Evolutionary conservation across 2,329 filamentous ascomycete genomes (phyloP), one percentile per base, ranked within the genome.

Genomic region (Stagonosporopsis rhizophila): DNA sequence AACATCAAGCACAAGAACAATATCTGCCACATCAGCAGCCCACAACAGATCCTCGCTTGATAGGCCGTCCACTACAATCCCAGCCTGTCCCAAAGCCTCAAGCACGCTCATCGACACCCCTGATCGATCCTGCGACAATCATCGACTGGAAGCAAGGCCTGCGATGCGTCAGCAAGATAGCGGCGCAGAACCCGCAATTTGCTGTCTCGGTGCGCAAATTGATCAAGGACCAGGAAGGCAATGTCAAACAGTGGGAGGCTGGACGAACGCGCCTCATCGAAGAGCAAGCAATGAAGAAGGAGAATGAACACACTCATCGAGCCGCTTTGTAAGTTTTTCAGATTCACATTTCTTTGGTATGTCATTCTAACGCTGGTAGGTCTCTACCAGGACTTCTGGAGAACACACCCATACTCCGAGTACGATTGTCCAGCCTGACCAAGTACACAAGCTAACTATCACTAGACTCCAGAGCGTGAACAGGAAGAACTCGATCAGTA

Each of bases 191-290:
- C 56, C 73, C 74, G 0, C 64, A 74, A 6, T 81, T 82, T 61
- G 74, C 69, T 14, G 56, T 62, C 6, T 66, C 70, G 2, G 72
- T 81, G 44, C 75, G 73, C 53, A 78, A 75, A 75, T 79, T 90
- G 72, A 88, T 89, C 57, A 80, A 80, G 51, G 81, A 85, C 38
- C 87, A 90, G 70, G 82, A 86, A 64, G 79, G 81, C 37, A 83
- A 89, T 64, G 86, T 89, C 62, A 80, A 80, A 61, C 81, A 85
- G 61, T 90, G 87, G 80, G 85, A 82, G 76, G 71, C 78, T 23
- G 81, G 80, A 1, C 80, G 85, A 2, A 71, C 82, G 53, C 81
- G 78, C 6, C 69, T 87, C 22, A 66, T 85, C 6, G 73, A 78
- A 28, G 83, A 81, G 55, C 84, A 86, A 54, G 72, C 68, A n/a